Base-by-base conservation (phyloP, 208 protist genomes). In the Crithidia mellificae region DNA sequence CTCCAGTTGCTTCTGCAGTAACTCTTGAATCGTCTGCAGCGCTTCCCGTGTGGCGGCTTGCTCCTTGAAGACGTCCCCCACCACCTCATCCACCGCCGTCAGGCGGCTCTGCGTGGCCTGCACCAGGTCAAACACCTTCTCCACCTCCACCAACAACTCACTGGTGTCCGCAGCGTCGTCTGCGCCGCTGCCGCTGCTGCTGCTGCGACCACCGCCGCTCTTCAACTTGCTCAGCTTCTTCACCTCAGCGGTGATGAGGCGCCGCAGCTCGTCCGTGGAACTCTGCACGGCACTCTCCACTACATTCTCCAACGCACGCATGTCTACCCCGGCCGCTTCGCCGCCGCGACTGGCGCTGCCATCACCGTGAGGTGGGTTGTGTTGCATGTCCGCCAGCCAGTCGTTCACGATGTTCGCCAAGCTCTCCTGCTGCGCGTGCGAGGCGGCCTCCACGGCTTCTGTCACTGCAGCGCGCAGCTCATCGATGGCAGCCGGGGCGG, bases 181-280 rank as follows among this genome's bases (percentile, higher is more conserved):
- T 9, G 27, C 62, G 24, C 49, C 44, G 22, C 46, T 19, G n/a
- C 24, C 32, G 27, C 38, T n/a, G 29, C 49, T 41, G 30, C 65
- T 5, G n/a, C 61, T 11, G 11, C 34, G 7, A 38, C n/a, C 58
- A 39, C 34, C 50, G 24, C 11, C 22, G 27, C 36, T 36, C 39
- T 72, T 64, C 6, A 68, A 57, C 38, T 78, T 73, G 17, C 47
- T 55, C 0, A 84, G 57, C 69, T 84, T 84, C 73, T 83, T 87
- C 38, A 92, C 54, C 66, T 87, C 77, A 36, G 41, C n/a, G 7
- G 65, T 59, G 25, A 86, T 69, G 59, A 69, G 44, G 43, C 67
- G 78, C 24, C 85, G 77, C 9, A 90, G 79, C 39, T 84, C 80
- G 44, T 90, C 72, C 6, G 81, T 82, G 9, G 85, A 80, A 6